Conservation (phyloP, 306 rosid genomes). For the Vachellia collinsii region DNA sequence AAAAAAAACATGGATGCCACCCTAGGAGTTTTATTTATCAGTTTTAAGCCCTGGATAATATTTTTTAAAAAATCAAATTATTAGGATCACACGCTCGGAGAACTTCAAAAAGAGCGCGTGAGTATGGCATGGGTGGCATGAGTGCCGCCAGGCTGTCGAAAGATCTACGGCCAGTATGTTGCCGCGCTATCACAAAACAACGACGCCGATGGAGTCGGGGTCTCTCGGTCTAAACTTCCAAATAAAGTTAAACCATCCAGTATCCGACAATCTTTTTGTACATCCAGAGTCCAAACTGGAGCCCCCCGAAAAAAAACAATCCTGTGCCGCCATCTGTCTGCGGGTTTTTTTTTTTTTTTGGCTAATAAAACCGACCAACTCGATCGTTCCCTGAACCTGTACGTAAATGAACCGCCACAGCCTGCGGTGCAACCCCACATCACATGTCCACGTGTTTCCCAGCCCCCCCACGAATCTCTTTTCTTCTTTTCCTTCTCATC, state of each 20-base stretch:
- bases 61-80: too few relatives aligned
- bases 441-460: conserved; percentile 41
- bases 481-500: background rate
- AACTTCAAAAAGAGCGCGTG: background rate
- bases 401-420: background rate
- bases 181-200: conserved; percentile 22
- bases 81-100: background rate
- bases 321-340: background rate
- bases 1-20: too few relatives aligned
- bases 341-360: background rate
- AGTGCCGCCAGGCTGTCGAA: background rate
- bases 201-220: conserved; percentile 38
- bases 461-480: background rate
- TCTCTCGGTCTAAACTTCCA: background rate
- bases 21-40: too few relatives aligned
- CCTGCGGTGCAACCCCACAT: conserved; percentile 14
- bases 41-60: too few relatives aligned
- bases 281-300: too few relatives aligned
- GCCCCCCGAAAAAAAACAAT: background rate
- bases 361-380: background rate
- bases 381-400: too few relatives aligned
- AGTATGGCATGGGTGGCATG: background rate
- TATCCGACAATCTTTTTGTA: background rate
- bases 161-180: conserved; percentile 31
- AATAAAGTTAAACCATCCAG: background rate